Percentiles rank a stretch among this genome's conserved stretches.
Conservation (phyloP, 2,329 filamentous ascomycete species). For the Fusarium cyanostomum region DNA sequence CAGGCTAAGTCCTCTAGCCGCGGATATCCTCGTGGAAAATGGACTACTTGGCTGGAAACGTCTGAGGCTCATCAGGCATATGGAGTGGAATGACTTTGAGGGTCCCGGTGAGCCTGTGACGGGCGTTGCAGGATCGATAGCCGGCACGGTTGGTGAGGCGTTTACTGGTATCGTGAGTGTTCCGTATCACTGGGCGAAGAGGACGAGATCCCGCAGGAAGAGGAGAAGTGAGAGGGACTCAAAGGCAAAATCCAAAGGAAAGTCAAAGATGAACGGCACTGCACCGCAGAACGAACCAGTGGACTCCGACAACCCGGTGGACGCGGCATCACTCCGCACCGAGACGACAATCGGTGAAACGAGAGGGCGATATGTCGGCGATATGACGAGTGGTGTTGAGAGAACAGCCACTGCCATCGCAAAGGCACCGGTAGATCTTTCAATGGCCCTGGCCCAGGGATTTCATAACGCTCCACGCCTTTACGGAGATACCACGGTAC, state of each 20-base stretch:
- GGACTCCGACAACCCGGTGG: conserved; percentile 8
- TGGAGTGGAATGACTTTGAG: conserved; percentile 81
- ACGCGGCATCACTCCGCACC: conserved; percentile 18
- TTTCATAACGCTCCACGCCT: conserved; percentile 77
- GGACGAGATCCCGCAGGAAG: conserved; percentile 58
- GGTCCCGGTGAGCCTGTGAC: conserved; percentile 79
- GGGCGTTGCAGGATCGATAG: conserved; percentile 69
- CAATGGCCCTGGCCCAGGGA: conserved; percentile 70
- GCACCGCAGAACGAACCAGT: not conserved
- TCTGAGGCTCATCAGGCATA: conserved; percentile 70
- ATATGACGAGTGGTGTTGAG: conserved; percentile 62
- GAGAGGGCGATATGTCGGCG: conserved; percentile 55
- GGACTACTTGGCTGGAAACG: conserved; percentile 71
- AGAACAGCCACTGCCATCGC: conserved; percentile 62
- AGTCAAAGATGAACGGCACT: not conserved
- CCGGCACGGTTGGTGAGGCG: conserved; percentile 66
- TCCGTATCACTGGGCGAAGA: conserved; percentile 69
- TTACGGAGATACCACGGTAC: conserved; percentile 76
- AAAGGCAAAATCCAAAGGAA: conserved; percentile 1
- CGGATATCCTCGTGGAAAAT: conserved; percentile 69
- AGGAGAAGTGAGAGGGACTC: conserved; percentile 19
- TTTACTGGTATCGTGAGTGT: conserved; percentile 72
- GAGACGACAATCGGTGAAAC: conserved; percentile 30
- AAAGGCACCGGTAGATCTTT: conserved; percentile 68
- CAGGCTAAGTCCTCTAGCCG: conserved; percentile 70